Base-by-base conservation (phyloP, 2,329 filamentous ascomycete species). In the Aspergillus phoenicis region DNA sequence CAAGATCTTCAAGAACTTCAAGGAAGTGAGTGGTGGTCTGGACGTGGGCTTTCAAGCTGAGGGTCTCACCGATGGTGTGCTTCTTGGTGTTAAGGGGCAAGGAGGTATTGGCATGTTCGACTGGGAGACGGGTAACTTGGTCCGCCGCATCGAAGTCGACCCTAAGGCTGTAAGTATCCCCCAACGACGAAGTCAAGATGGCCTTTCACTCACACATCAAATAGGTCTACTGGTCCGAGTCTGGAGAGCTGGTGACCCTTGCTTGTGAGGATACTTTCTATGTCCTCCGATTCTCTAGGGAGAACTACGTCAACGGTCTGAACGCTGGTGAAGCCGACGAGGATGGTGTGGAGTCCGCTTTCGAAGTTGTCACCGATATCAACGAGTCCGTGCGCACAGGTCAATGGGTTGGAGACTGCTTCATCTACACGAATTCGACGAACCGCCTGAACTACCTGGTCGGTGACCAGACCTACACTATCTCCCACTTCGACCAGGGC, bases 371-470 rank as follows among this genome's bases (percentile, higher is more conserved):
- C 58, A 97, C 93, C 24, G 95, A 98, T 75, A 93, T 97, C 73
- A 94, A 90, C 73, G 95, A 98, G 80, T 91, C 85, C 65, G 93
- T 98, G 55, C 90, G 91, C 66, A 97, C 94, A 20, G 95, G 94
- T 69, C 91, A 96, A 81, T 99, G 95, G 95, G 91, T 99, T 60
- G 95, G 95, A 64, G 95, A 99, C 81, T 97, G 94, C 82, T 97
- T 99, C 84, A 93, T 98, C 76, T 99, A 98, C 84, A 97, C 95
- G 58, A 98, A 96, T 83, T 91, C 86, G 76, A 96, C 93, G 8
- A 97, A 98, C 83, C 91, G 95, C 64, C 84, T 99, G 62, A 98
- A 98, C 83, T 98, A 98, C 81, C 87, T 99, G 22, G 94, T 99
- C 13, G 95, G 95, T 66, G 95, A 98, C 79, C 93, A 98, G 80